Conservation (phyloP, 163 green algal genomes). For the Scenedesmus sp. region DNA sequence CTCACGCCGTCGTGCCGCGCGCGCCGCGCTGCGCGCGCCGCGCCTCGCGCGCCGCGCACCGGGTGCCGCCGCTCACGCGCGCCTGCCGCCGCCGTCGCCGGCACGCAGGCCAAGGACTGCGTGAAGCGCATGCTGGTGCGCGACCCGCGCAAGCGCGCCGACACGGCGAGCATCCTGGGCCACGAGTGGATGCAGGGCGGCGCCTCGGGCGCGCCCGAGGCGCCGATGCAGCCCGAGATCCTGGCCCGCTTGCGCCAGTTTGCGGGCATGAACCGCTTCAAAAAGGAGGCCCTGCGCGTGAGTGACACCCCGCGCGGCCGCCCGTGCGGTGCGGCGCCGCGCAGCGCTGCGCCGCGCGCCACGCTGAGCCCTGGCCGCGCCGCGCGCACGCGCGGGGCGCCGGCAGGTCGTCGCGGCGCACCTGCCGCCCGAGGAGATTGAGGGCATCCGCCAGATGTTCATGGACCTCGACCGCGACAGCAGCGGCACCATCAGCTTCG, state of each 20-base stretch:
- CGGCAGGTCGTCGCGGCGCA: constrained; percentile 78
- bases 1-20: no score
- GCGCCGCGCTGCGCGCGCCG: no score
- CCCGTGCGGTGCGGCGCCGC: background rate
- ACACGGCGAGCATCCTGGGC: constrained; percentile 62
- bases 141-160: constrained; percentile 81
- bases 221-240: constrained; percentile 83
- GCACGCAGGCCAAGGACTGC: constrained; percentile 86
- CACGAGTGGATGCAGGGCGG: constrained; percentile 58
- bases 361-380: no score
- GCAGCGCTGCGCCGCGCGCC: background rate
- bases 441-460: constrained; percentile 92
- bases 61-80: no score
- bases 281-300: constrained; percentile 51
- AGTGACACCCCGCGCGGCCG: background rate
- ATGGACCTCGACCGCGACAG: constrained; percentile 88
- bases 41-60: no score
- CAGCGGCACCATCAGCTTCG: constrained; percentile 91
- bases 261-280: constrained; percentile 57
- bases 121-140: constrained; percentile 85
- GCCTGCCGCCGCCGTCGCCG: no score
- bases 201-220: constrained; percentile 9
- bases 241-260: constrained; percentile 87
- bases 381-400: background rate
- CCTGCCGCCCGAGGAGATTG: constrained; percentile 85